phyloP scores from a whole-genome alignment of 2,329 filamentous ascomycete genomes.

The Tolypocladium amazonense region DNA sequence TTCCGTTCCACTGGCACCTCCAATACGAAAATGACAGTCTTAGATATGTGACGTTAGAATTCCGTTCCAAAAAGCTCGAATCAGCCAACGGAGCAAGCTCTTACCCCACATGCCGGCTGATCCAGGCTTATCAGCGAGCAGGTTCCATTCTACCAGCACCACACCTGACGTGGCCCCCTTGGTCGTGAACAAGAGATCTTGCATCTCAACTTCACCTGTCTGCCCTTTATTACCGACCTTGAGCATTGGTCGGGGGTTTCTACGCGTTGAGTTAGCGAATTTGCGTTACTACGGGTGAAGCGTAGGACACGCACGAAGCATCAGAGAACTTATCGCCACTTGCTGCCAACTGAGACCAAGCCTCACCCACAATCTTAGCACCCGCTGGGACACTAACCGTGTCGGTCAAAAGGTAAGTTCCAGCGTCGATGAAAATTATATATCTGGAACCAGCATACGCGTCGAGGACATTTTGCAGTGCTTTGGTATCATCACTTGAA shows the following conservation, averaged over 20 bases:
- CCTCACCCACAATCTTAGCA: not conserved
- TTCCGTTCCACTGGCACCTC: not conserved
- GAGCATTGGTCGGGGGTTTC: too few relatives aligned
- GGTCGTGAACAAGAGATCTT: not conserved
- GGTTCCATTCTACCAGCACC: not conserved
- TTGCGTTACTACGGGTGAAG: too few relatives aligned
- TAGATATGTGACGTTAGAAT: too few relatives aligned
- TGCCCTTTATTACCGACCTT: not conserved
- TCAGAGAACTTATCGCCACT: not conserved
- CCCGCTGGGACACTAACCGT: not conserved
- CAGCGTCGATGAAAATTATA: not conserved
- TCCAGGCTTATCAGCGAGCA: not conserved
- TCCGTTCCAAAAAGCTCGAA: too few relatives aligned
- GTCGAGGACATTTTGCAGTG: not conserved
- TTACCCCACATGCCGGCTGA: not conserved
- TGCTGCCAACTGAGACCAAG: not conserved
- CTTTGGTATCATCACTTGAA: not conserved
- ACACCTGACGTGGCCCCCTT: not conserved
- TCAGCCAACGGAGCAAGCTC: too few relatives aligned
- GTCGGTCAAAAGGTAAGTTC: not conserved
- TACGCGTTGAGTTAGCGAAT: too few relatives aligned
- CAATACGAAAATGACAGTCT: not conserved
- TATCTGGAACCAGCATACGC: not conserved
- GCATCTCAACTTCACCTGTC: not conserved
- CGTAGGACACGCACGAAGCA: too few relatives aligned